Base-by-base conservation (phyloP, 1,284 basidiomycete species). In the Mycena citricolor region DNA sequence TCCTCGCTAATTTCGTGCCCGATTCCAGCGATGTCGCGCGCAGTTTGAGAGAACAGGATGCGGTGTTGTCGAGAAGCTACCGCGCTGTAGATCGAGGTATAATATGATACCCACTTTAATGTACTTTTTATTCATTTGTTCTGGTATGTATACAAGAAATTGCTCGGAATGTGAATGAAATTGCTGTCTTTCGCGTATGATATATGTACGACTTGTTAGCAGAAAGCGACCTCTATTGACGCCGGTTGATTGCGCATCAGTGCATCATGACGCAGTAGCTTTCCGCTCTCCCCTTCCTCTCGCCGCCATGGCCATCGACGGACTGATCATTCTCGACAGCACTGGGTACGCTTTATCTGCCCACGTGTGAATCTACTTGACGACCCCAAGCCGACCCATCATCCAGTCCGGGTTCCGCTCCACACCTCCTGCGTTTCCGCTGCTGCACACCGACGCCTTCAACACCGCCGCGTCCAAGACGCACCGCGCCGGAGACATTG, bases 401-500 rank as follows among this genome's bases (percentile, higher is more conserved):
- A 90, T 95, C 51, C 90, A 94, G 62, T 93, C 92, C 25, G 89
- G 89, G 39, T 97, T 97, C 67, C 83, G 88, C 45, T 81, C 85
- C 16, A 81, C 81, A 38, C 77, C 86, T 8, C 67, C 87, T 0
- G 81, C 86, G 1, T 94, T 93, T 62, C 86, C 92, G 2, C 72
- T 92, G 8, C 68, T 94, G 6, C 90, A 94, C 63, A 85, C 93
- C 53, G 91, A 94, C 62, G 82, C 90, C 6, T 76, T 90, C 57
- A 92, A 88, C 61, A 80, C 77, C 47, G 86, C 87, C 0, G 66
- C 86, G 14, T 66, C 77, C 26, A 81, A 80, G 51, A 68, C 77
- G 26, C 55, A 67, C 28, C 70, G 71, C n/a, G 60, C 70, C 6
- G 70, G 65, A 47, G 73, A 78, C 36, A 69, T 88, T 11, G 87